Evolutionary conservation across 2,329 filamentous ascomycete genomes (phyloP).

Genomic region (Reticulascus tulasneorum): DNA sequence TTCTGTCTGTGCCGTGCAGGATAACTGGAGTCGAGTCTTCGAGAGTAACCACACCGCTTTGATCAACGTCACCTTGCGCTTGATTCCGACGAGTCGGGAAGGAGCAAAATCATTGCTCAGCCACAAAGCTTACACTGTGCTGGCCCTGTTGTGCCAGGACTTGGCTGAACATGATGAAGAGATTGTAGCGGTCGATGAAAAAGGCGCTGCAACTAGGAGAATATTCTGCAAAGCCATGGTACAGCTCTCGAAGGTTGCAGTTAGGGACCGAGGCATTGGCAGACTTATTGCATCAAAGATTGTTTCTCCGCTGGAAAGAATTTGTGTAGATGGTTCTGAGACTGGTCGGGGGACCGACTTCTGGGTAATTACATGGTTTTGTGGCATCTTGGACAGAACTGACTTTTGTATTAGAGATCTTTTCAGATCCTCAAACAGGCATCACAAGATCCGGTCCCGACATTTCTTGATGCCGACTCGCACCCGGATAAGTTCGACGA

Average conservation of each 20-base stretch:
- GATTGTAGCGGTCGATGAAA: conserved; percentile 22
- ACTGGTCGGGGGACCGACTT: too few species aligned
- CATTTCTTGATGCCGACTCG: conserved; percentile 12
- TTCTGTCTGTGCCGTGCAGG: conserved; percentile 36
- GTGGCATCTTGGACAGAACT: conserved; percentile 28
- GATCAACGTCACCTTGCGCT: conserved; percentile 2
- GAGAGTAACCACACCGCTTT: conserved; percentile 6
- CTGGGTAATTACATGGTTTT: conserved; percentile 36
- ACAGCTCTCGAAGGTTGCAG: conserved; percentile 31
- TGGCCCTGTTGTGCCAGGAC: conserved; percentile 40
- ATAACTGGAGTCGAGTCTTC: conserved; percentile 24
- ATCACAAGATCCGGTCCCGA: conserved; percentile 15
- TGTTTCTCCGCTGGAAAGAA: conserved; percentile 34
- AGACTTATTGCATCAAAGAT: conserved; percentile 40
- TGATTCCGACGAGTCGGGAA: conserved; percentile 7
- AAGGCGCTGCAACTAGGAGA: conserved; percentile 23
- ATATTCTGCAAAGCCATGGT: conserved; percentile 34
- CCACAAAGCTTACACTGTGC: conserved; percentile 32
- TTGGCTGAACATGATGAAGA: conserved; percentile 28
- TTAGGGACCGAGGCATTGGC: conserved; percentile 26
- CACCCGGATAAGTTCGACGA: conserved; percentile 21
- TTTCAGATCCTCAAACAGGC: conserved; percentile 23
- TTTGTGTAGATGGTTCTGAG: conserved; percentile 26
- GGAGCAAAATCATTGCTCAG: conserved; percentile 16
- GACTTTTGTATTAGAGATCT: conserved; percentile 19